A percentile compares a stretch with the other conserved stretches of the same genome.
These are phyloP conservation scores for Sphaerosporella brunnea DNA, from an alignment of 495 filamentous ascomycete genomes.

Conservation along the genomic window DNA sequence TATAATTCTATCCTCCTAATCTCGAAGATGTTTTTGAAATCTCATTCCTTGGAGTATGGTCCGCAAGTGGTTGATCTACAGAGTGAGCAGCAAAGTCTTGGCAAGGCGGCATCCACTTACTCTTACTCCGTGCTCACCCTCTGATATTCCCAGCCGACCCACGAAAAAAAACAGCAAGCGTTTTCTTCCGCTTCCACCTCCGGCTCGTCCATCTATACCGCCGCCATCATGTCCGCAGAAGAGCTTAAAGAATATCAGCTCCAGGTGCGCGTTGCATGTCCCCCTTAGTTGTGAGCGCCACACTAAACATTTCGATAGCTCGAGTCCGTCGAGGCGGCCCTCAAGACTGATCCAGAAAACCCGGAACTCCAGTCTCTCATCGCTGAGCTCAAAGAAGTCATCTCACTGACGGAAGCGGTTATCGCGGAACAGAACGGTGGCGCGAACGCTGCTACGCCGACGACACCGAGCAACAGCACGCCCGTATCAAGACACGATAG, in stretches of 20 bases:
- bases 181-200: too few relatives aligned
- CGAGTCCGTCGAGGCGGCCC: constrained; percentile 55
- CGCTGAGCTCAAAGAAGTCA: constrained; percentile 67
- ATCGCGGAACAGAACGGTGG: constrained; percentile 43
- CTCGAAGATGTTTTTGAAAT: too few relatives aligned
- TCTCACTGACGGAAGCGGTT: constrained; percentile 55
- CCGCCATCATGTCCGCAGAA: constrained; percentile 32
- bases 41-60: too few relatives aligned
- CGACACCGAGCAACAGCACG: neutral
- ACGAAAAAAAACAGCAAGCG: too few relatives aligned
- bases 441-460: constrained; percentile 32
- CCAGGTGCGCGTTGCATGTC: constrained; percentile 38
- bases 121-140: too few relatives aligned
- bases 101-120: too few relatives aligned
- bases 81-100: too few relatives aligned
- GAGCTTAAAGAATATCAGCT: constrained; percentile 69
- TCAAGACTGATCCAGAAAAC: constrained; percentile 71
- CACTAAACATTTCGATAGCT: constrained; percentile 36
- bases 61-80: too few relatives aligned
- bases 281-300: constrained; percentile 1
- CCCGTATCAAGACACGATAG: constrained; percentile 1
- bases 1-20: too few relatives aligned
- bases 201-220: neutral
- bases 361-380: constrained; percentile 61
- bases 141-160: too few relatives aligned